A percentile compares a stretch with the other conserved stretches of the same genome.
Evolutionary conservation across 2,329 filamentous ascomycete genomes (phyloP).

Genomic region (Teratosphaeria viscida): DNA sequence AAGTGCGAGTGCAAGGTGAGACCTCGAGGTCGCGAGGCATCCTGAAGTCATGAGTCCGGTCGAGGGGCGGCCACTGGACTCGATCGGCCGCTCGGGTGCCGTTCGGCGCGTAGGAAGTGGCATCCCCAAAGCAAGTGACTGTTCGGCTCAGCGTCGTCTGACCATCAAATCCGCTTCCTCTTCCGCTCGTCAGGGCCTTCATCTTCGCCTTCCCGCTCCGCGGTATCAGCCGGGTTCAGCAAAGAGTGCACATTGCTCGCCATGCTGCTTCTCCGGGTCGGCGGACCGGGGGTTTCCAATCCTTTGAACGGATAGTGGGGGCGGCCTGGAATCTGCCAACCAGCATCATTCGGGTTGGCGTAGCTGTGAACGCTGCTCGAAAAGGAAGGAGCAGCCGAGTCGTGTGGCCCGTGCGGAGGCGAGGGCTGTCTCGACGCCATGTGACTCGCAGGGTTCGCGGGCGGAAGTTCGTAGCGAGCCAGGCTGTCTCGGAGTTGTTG

Average conservation of each 20-base stretch:
- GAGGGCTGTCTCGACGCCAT: slow-evolving; percentile 41
- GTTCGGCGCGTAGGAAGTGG: background rate
- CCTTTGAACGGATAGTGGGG: slow-evolving; percentile 36
- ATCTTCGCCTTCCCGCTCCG: slow-evolving; percentile 55
- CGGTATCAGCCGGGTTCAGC: slow-evolving; percentile 58
- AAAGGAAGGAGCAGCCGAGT: slow-evolving; percentile 26
- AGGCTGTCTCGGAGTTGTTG: slow-evolving; percentile 52
- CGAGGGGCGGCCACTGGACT: no score
- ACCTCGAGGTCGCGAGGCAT: background rate
- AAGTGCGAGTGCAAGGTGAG: no score
- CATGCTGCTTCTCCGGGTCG: slow-evolving; percentile 60
- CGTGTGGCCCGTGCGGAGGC: slow-evolving; percentile 25
- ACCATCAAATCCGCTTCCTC: slow-evolving; percentile 38
- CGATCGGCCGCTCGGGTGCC: no score
- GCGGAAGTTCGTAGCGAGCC: slow-evolving; percentile 53
- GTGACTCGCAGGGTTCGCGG: slow-evolving; percentile 29
- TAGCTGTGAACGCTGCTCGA: slow-evolving; percentile 39
- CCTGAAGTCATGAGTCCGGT: background rate
- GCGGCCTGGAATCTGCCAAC: slow-evolving; percentile 45
- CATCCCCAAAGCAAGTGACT: background rate
- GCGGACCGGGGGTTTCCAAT: slow-evolving; percentile 45
- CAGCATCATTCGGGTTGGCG: slow-evolving; percentile 23
- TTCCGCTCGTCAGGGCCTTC: slow-evolving; percentile 49
- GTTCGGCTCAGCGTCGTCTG: background rate
- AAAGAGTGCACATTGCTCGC: slow-evolving; percentile 58